Conservation (phyloP, 176 grass and related monocot species). For the Triticum dicoccoides region DNA sequence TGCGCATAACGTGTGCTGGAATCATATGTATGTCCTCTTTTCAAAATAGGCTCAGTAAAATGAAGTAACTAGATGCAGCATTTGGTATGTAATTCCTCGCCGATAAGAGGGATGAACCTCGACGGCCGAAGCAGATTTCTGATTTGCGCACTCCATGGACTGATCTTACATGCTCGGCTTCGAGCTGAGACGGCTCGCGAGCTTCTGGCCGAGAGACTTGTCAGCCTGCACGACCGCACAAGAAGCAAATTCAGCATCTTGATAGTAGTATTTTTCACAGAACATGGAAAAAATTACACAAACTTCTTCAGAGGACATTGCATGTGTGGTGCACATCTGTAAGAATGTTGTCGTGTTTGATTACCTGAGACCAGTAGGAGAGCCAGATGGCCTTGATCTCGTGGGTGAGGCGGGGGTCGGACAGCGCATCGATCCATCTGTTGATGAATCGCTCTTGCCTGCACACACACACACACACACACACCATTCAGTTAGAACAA, state of each 20-base stretch:
- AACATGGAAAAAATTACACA: too few relatives aligned
- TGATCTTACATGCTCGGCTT: conserved; percentile 78
- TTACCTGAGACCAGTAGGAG: conserved; percentile 95
- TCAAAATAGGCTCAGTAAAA: conserved; percentile 32
- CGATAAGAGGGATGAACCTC: conserved; percentile 11
- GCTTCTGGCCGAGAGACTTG: conserved; percentile 90
- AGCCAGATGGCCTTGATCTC: conserved; percentile 91
- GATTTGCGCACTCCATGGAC: not conserved
- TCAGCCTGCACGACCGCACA: conserved; percentile 57
- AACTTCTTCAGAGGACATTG: too few relatives aligned
- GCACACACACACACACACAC: not conserved
- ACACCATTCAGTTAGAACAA: not conserved
- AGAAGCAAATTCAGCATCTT: not conserved
- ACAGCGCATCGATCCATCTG: conserved; percentile 81
- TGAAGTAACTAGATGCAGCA: conserved; percentile 12
- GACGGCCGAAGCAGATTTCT: not conserved
- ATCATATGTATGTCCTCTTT: conserved; percentile 20
- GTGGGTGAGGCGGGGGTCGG: conserved; percentile 89
- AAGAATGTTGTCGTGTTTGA: not conserved
- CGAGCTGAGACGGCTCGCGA: conserved; percentile 66
- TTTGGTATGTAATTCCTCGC: not conserved
- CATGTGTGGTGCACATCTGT: not conserved
- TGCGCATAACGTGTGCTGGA: not conserved
- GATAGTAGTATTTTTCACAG: not conserved
- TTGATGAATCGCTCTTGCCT: conserved; percentile 92